Conservation (phyloP, 225 moss, liverwort and hornwort genomes). For the Marchantia paleacea region DNA sequence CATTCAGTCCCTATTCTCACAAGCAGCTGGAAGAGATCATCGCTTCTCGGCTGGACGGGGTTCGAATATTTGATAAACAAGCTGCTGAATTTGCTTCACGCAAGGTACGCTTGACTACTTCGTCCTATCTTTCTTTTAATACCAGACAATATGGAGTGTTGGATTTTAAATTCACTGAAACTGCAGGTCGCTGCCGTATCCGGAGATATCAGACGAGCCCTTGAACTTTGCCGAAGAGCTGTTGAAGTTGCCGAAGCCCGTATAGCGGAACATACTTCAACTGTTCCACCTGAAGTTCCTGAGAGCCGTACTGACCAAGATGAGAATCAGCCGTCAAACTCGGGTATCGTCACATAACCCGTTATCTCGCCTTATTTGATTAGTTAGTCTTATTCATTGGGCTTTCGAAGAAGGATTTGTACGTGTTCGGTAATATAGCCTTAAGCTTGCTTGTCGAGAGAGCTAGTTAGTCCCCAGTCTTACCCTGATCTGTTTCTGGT, state of each 20-base stretch:
- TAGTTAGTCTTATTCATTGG: no score
- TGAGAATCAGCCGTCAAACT: not conserved
- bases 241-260: conserved; percentile 80
- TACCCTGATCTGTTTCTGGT: no score
- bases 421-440: no score
- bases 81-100: conserved; percentile 96
- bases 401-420: no score
- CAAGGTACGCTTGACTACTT: conserved; percentile 48
- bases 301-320: not conserved
- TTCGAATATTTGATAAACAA: conserved; percentile 86
- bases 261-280: not conserved
- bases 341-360: not conserved
- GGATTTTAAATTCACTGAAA: not conserved
- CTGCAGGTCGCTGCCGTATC: conserved; percentile 89
- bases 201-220: conserved; percentile 84
- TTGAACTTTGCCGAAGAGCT: conserved; percentile 91
- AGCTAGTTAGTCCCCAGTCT: no score
- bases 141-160: no score
- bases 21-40: conserved; percentile 90
- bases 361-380: no score
- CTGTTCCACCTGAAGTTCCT: not conserved
- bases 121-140: not conserved
- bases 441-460: no score
- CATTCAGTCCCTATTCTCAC: conserved; percentile 88
- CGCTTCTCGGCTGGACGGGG: conserved; percentile 73